phyloP scores from a whole-genome alignment of 495 filamentous ascomycete genomes.

The Podospora comata region DNA sequence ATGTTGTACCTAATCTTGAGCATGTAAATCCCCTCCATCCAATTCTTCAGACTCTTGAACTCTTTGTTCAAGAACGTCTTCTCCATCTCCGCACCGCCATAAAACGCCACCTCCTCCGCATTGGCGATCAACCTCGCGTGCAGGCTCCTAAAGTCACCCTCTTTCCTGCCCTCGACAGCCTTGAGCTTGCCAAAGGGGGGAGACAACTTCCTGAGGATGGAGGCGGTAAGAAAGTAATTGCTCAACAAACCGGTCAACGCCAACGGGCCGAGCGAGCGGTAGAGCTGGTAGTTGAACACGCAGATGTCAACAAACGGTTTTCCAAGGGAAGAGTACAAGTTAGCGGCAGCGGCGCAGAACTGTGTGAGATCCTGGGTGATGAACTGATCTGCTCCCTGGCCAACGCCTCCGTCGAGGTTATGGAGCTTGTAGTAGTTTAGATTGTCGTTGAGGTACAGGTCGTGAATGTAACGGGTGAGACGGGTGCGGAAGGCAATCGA shows the following conservation, averaged over 20 bases:
- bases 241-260: constrained; percentile 80
- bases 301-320: constrained; percentile 94
- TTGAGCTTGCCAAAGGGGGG: constrained; percentile 96
- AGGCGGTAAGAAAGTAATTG: constrained; percentile 91
- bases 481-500: constrained; percentile 97
- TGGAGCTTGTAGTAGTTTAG: constrained; percentile 94
- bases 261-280: constrained; percentile 84
- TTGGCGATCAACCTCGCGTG: constrained; percentile 93
- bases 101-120: constrained; percentile 98
- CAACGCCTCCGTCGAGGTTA: constrained; percentile 90
- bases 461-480: constrained; percentile 94
- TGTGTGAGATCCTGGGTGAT: constrained; percentile 96
- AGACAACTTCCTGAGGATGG: constrained; percentile 78
- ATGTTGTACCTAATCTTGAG: constrained; percentile 98
- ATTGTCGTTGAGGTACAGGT: constrained; percentile 90
- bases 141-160: constrained; percentile 88
- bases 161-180: constrained; percentile 86
- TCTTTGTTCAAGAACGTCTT: constrained; percentile 82
- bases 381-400: constrained; percentile 90
- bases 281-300: constrained; percentile 96
- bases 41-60: constrained; percentile 83
- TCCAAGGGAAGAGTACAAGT: constrained; percentile 89
- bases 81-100: constrained; percentile 91
- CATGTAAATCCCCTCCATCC: constrained; percentile 96
- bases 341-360: constrained; percentile 90